These are phyloP conservation scores for Phaffia australis DNA, from an alignment of 768 basidiomycete genomes.

Conservation along the genomic window DNA sequence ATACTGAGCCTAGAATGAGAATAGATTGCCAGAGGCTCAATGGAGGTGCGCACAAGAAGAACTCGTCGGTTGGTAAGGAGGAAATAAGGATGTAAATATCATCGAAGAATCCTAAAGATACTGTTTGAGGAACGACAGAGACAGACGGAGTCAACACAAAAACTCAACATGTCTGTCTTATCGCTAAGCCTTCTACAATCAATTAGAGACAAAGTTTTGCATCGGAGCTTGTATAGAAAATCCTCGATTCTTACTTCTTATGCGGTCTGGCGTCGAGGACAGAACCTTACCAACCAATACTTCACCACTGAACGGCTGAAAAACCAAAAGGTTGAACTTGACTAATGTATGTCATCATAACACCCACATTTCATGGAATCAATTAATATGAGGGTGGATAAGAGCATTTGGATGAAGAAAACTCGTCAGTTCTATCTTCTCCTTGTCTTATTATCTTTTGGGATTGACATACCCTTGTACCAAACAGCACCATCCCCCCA, in stretches of 20 bases:
- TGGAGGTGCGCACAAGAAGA: constrained; percentile 33
- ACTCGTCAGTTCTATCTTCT: not conserved
- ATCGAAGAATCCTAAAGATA: constrained; percentile 83
- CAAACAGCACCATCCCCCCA: constrained; percentile 92
- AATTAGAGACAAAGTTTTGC: not conserved
- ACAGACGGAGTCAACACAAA: not conserved
- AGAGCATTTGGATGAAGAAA: not conserved
- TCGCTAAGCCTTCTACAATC: not conserved
- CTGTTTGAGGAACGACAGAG: constrained; percentile 39
- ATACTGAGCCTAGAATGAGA: not conserved
- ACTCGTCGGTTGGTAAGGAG: constrained; percentile 60
- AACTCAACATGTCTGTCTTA: constrained; percentile 9
- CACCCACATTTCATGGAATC: not conserved
- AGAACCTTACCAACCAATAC: constrained; percentile 81
- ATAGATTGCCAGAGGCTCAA: not conserved
- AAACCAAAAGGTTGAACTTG: constrained; percentile 78
- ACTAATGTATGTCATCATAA: constrained; percentile 43
- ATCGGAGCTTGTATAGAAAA: not conserved
- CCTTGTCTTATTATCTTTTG: constrained; percentile 42
- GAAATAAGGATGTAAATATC: constrained; percentile 74
- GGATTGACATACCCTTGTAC: constrained; percentile 50
- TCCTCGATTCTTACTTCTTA: constrained; percentile 53
- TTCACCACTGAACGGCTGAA: constrained; percentile 81
- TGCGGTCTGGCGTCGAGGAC: constrained; percentile 71
- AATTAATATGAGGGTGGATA: not conserved